Conservation (phyloP, 768 basidiomycete species). For the Termitomyces sp. region DNA sequence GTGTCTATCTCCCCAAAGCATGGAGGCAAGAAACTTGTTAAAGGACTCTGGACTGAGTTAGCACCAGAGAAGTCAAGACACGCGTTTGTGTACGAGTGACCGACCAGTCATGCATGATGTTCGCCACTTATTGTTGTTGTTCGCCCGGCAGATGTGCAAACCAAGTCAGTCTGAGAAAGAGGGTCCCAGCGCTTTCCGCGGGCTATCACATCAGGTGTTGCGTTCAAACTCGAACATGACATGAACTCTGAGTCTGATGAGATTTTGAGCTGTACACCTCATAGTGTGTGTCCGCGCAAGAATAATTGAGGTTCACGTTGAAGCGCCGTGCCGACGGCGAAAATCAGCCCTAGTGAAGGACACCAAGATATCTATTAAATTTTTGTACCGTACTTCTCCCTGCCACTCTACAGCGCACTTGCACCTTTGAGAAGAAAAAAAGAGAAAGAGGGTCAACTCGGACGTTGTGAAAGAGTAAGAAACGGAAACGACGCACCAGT, state of each 20-base stretch:
- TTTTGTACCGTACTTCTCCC: not conserved
- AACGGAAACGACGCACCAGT: conserved; percentile 54
- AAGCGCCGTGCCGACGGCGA: not conserved
- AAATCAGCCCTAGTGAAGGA: not conserved
- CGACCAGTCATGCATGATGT: no score
- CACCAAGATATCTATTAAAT: not conserved
- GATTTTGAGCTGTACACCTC: not conserved
- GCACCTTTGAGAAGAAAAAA: conserved; percentile 30
- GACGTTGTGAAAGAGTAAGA: not conserved
- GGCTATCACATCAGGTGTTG: no score
- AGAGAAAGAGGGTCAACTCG: not conserved
- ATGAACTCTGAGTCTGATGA: not conserved
- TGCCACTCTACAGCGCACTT: conserved; percentile 34
- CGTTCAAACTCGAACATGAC: no score
- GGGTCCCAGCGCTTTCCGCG: no score
- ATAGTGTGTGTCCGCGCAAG: not conserved
- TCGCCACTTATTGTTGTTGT: no score
- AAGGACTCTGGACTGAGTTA: no score
- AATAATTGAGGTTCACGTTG: not conserved
- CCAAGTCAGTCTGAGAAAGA: no score
- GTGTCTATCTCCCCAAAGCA: not conserved
- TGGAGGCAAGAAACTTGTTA: not conserved
- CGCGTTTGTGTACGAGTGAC: no score
- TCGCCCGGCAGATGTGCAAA: no score
- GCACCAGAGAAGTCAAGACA: not conserved